These are phyloP conservation scores for Leccinum pellstonianum DNA, from an alignment of 768 basidiomycete species.

Conservation along the genomic window DNA sequence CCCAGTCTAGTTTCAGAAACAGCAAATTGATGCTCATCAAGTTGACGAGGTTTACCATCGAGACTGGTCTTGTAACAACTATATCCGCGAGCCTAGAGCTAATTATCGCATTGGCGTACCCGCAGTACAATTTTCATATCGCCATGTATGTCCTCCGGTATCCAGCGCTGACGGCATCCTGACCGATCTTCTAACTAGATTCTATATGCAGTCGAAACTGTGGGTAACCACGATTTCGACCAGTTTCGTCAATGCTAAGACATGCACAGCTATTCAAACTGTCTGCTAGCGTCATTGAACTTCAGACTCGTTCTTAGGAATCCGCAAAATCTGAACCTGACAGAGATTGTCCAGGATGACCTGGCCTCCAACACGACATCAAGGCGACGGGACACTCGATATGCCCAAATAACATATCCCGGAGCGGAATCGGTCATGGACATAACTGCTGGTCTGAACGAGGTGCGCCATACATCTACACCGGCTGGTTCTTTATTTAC, in stretches of 20 bases:
- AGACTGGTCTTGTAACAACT: slow-evolving; percentile 26
- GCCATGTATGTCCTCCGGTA: slow-evolving; percentile 19
- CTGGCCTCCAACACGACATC: background rate
- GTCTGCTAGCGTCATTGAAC: background rate
- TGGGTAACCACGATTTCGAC: background rate
- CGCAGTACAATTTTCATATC: slow-evolving; percentile 9
- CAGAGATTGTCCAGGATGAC: background rate
- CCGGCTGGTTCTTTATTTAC: too few relatives aligned
- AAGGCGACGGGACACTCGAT: background rate
- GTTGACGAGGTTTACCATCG: slow-evolving; percentile 24
- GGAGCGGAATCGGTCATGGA: background rate
- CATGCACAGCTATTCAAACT: background rate
- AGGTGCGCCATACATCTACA: background rate
- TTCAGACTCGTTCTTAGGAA: background rate
- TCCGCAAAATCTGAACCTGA: background rate
- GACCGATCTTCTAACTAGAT: background rate
- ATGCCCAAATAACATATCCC: background rate
- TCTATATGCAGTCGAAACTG: background rate
- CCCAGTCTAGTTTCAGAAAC: slow-evolving; percentile 4
- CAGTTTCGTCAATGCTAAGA: background rate
- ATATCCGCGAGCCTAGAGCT: slow-evolving; percentile 18
- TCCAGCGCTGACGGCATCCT: too few relatives aligned
- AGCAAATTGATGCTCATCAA: slow-evolving; percentile 6
- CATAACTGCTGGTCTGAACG: background rate
- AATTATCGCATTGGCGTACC: slow-evolving; percentile 3